A percentile compares a stretch with the other conserved stretches of the same genome.
phyloP scores from a whole-genome alignment of 2,329 filamentous ascomycete species.

The Metarhizium guizhouense region DNA sequence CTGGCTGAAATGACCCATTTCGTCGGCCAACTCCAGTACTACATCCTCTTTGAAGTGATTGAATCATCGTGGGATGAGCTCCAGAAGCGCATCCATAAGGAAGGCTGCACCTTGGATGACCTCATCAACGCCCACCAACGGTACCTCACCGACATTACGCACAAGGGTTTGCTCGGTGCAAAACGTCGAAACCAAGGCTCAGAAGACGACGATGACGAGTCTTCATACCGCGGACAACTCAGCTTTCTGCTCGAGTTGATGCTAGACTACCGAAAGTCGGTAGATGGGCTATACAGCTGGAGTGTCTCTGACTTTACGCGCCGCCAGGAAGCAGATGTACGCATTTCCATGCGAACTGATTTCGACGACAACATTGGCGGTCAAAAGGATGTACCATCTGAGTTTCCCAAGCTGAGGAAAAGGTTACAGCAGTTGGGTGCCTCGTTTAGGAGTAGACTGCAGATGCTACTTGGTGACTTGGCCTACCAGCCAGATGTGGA shows the following conservation, averaged over 20 bases:
- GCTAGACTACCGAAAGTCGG: conserved; percentile 85
- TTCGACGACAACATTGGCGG: conserved; percentile 16
- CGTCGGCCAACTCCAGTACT: conserved; percentile 93
- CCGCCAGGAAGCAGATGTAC: conserved; percentile 75
- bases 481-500: conserved; percentile 91
- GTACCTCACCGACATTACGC: conserved; percentile 89
- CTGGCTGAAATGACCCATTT: conserved; percentile 99
- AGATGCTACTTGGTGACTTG: conserved; percentile 77
- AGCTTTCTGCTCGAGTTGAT: conserved; percentile 90
- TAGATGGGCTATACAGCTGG: conserved; percentile 91
- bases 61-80: conserved; percentile 92
- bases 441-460: conserved; percentile 70
- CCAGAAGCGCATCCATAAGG: conserved; percentile 71
- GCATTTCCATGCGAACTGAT: conserved; percentile 49
- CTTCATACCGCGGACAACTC: conserved; percentile 84
- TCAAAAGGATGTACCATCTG: conserved; percentile 49
- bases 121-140: conserved; percentile 84
- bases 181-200: conserved; percentile 35
- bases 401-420: conserved; percentile 66
- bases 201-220: conserved; percentile 57
- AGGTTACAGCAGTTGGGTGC: conserved; percentile 63
- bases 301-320: conserved; percentile 89
- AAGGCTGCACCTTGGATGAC: conserved; percentile 87
- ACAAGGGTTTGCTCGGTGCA: conserved; percentile 86
- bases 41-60: conserved; percentile 97